Percentiles rank a stretch among this genome's conserved stretches.
phyloP scores from a whole-genome alignment of 371 early-diverging fungal genomes.

The Mortierella sp. region DNA sequence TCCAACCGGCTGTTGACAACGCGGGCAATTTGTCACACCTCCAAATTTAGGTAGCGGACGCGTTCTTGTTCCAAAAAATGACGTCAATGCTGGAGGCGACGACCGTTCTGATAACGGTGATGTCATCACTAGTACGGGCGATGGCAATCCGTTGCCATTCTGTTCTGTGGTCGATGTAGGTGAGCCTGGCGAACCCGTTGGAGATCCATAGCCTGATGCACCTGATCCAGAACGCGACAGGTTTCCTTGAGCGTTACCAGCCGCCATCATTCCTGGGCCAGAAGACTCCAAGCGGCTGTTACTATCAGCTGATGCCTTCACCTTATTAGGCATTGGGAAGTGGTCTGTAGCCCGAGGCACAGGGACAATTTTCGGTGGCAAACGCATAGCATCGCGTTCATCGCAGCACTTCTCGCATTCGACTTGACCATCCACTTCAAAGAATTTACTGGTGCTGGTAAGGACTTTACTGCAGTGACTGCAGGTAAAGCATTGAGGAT shows the following conservation, averaged over 20 bases:
- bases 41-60: slow-evolving; percentile 64
- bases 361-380: slow-evolving; percentile 54
- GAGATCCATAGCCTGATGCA: slow-evolving; percentile 15
- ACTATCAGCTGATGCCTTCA: not conserved
- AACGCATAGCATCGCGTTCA: slow-evolving; percentile 32
- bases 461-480: slow-evolving; percentile 63
- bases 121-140: slow-evolving; percentile 39
- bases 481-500: slow-evolving; percentile 72
- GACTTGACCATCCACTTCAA: slow-evolving; percentile 63
- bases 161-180: slow-evolving; percentile 12
- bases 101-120: slow-evolving; percentile 34
- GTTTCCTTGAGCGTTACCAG: not conserved
- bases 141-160: slow-evolving; percentile 3
- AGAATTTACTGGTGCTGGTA: slow-evolving; percentile 67
- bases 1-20: slow-evolving; percentile 63
- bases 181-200: slow-evolving; percentile 30
- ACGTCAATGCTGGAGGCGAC: slow-evolving; percentile 35
- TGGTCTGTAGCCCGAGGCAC: slow-evolving; percentile 33
- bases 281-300: slow-evolving; percentile 23
- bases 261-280: slow-evolving; percentile 28
- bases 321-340: slow-evolving; percentile 36
- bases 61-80: slow-evolving; percentile 51
- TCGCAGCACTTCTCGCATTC: slow-evolving; percentile 69
- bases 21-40: slow-evolving; percentile 66
- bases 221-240: slow-evolving; percentile 33